Conservation (phyloP, 2,329 filamentous ascomycete genomes). For the Leptographium radiaticola region DNA sequence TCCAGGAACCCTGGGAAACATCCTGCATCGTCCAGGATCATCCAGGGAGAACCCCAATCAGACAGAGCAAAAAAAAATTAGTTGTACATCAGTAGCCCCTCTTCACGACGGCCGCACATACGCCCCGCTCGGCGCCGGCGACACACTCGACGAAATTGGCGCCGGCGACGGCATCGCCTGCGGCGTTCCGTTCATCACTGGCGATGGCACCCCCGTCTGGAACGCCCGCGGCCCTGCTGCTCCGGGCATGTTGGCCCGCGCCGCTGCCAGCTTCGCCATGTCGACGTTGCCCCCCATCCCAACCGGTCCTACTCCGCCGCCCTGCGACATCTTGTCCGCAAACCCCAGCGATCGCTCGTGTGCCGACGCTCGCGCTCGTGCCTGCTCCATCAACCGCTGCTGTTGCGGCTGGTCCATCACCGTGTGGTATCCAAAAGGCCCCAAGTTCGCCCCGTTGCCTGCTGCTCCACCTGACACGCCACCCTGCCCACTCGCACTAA, state of each 20-base stretch:
- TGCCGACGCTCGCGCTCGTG: slow-evolving; percentile 29
- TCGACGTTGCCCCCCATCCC: slow-evolving; percentile 22
- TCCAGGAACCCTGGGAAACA: not conserved
- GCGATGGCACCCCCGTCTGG: slow-evolving; percentile 12
- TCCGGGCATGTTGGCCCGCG: slow-evolving; percentile 24
- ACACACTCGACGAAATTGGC: slow-evolving; percentile 11
- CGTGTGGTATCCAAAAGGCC: slow-evolving; percentile 32
- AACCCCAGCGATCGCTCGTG: slow-evolving; percentile 29
- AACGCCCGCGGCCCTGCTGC: slow-evolving; percentile 20
- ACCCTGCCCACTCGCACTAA: slow-evolving; percentile 14
- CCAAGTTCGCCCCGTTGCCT: slow-evolving; percentile 13
- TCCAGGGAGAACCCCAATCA: not conserved
- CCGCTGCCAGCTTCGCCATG: slow-evolving; percentile 21
- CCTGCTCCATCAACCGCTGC: slow-evolving; percentile 37
- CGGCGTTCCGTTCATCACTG: slow-evolving; percentile 13
- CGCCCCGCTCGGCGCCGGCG: slow-evolving; percentile 8
- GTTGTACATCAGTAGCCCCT: not conserved
- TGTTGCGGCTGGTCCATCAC: slow-evolving; percentile 37
- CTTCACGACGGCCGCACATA: slow-evolving; percentile 6
- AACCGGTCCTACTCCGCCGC: slow-evolving; percentile 17
- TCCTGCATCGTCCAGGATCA: not conserved
- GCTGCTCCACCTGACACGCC: slow-evolving; percentile 19
- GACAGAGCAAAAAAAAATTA: not conserved
- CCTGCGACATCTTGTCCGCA: slow-evolving; percentile 21
- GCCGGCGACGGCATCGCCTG: slow-evolving; percentile 16